Percentiles rank a stretch among this genome's conserved stretches.
phyloP scores from a whole-genome alignment of 1,284 basidiomycete genomes.

The Apiotrichum porosum region DNA sequence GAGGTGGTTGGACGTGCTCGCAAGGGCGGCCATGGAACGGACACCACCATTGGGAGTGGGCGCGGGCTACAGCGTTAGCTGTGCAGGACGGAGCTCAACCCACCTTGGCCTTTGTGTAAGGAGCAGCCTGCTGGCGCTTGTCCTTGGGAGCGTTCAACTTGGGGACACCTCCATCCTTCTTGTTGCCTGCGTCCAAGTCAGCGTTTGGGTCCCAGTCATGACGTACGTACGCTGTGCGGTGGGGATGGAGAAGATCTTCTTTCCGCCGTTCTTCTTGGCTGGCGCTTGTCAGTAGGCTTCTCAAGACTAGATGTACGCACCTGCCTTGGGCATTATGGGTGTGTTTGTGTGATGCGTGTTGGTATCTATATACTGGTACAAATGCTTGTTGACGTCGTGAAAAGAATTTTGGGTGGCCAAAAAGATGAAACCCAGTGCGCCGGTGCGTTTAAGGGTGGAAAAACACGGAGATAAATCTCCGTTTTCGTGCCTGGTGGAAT shows the following conservation, averaged over 20 bases:
- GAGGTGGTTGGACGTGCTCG: conserved; percentile 11
- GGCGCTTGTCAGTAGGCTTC: not conserved
- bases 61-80: conserved; percentile 1
- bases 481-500: too few species aligned
- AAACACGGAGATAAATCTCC: too few species aligned
- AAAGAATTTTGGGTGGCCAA: conserved; percentile 16
- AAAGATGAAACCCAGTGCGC: too few species aligned
- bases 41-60: conserved; percentile 6
- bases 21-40: conserved; percentile 12
- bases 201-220: not conserved
- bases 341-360: too few species aligned
- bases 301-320: conserved; percentile 16
- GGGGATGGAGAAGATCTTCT: conserved; percentile 37
- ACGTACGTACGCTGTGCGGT: conserved; percentile 24
- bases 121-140: conserved; percentile 26
- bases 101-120: conserved; percentile 53
- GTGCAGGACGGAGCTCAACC: conserved; percentile 11
- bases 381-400: not conserved
- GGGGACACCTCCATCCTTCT: conserved; percentile 79
- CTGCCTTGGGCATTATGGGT: conserved; percentile 41
- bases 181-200: conserved; percentile 34
- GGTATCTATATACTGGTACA: not conserved
- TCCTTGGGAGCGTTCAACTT: conserved; percentile 55
- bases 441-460: too few species aligned
- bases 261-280: conserved; percentile 23